phyloP scores from a whole-genome alignment of 2,329 filamentous ascomycete species.

The Fusarium sp. region DNA sequence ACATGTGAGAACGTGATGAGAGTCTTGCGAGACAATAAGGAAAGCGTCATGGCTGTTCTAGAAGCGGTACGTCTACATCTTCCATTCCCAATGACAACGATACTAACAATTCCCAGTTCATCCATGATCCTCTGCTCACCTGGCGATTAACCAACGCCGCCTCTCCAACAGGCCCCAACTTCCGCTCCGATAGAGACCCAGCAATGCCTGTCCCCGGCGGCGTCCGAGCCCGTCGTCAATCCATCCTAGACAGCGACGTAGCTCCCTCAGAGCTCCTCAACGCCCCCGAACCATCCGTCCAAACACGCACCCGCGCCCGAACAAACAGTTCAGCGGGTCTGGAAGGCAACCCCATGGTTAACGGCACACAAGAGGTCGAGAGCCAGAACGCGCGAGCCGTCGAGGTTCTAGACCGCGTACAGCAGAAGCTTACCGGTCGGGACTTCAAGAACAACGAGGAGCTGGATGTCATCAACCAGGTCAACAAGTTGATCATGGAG shows the following conservation, averaged over 20 bases:
- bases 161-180: conserved; percentile 77
- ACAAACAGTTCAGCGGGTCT: conserved; percentile 70
- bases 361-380: conserved; percentile 71
- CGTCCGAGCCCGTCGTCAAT: conserved; percentile 74
- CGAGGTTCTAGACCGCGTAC: conserved; percentile 91
- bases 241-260: conserved; percentile 76
- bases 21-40: conserved; percentile 95
- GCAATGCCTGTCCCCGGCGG: conserved; percentile 65
- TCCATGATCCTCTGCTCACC: conserved; percentile 98
- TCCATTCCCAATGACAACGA: background rate
- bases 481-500: conserved; percentile 94
- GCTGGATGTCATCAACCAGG: conserved; percentile 87
- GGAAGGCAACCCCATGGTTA: conserved; percentile 54
- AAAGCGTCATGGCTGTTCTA: conserved; percentile 97
- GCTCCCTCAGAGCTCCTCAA: conserved; percentile 73
- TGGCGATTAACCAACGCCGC: conserved; percentile 85
- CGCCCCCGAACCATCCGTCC: conserved; percentile 62
- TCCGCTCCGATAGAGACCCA: conserved; percentile 72
- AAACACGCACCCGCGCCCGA: conserved; percentile 67
- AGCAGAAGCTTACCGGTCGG: conserved; percentile 93
- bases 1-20: conserved; percentile 99
- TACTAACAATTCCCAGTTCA: conserved; percentile 75
- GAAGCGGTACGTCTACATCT: conserved; percentile 83
- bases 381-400: conserved; percentile 94
- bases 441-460: conserved; percentile 93